Percentiles rank a stretch among this genome's conserved stretches.
Conservation (phyloP, 805 yeast genomes). For the Jamesozyma gamospora region DNA sequence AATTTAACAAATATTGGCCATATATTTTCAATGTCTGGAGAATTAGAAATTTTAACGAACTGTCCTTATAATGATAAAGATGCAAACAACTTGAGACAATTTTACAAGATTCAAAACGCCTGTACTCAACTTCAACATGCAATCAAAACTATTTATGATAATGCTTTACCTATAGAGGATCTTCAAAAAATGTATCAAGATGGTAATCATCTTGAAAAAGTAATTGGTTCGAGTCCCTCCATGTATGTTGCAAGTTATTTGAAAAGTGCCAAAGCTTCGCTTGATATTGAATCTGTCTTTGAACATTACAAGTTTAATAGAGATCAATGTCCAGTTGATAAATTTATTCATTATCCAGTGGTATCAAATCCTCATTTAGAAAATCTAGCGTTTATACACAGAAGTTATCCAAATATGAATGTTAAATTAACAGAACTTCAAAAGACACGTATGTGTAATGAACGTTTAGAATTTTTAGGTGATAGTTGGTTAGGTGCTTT, state of each 20-base stretch:
- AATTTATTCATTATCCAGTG: conserved; percentile 14
- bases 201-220: conserved; percentile 5
- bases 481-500: conserved; percentile 66
- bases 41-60: background rate
- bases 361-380: conserved; percentile 12
- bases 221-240: conserved; percentile 12
- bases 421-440: conserved; percentile 9
- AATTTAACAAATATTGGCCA: too few species aligned
- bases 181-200: background rate
- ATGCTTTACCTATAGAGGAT: conserved; percentile 6
- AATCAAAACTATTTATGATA: conserved; percentile 8
- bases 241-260: conserved; percentile 8
- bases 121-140: conserved; percentile 11
- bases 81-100: conserved; percentile 8
- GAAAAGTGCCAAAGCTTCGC: background rate
- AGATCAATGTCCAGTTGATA: conserved; percentile 6
- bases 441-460: conserved; percentile 36
- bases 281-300: conserved; percentile 5
- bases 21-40: too few species aligned
- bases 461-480: conserved; percentile 77
- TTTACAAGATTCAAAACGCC: conserved; percentile 12
- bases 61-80: background rate
- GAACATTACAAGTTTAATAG: conserved; percentile 6
- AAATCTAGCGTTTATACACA: conserved; percentile 17
- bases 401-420: conserved; percentile 13